Base-by-base conservation (phyloP, 805 yeast genomes). In the Candida sakaeoensis region DNA sequence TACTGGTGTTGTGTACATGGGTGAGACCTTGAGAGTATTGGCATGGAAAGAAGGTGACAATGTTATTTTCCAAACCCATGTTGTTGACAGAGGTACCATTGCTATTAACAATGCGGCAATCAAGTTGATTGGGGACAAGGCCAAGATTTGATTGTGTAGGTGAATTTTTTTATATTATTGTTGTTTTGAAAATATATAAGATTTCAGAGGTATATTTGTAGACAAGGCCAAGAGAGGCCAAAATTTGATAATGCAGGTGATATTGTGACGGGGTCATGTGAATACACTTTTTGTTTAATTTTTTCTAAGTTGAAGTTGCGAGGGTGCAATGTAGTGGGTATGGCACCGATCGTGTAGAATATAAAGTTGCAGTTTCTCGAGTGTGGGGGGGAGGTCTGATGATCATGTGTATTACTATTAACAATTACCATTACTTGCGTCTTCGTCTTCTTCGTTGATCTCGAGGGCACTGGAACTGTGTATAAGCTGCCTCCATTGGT, bases 1-100 rank as follows among this genome's bases (percentile, higher is more conserved):
- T 63, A 77, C 95, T 15, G 89, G 89, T 54, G 82, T 85, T 52
- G 97, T 91, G 17, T 90, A 78, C 77, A 97, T 97, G 7, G 99
- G 98, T 49, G 97, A 91, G 64, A 81, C 85, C 12, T 72, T 91
- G 60, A 75, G 74, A 51, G 79, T 91, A 21, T 66, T 66, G 39
- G 95, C 95, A 22, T 91, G 99, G 99, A 85, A 81, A 61, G 73
- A 77, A 39, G 83, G 84, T 41, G 81, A 77, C 47, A 57, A 70
- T 36, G 82, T 88, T 37, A 69, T 78, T 43, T 91, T 90, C 80
- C 95, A 85, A 64, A 79, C 95, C 8, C 77, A 79, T 58, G 86
- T 82, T 42, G 79, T 83, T 44, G 95, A 85, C 54, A 81, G 96
- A 61, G 74, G 78, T 52, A 72, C 79, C 30, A 72, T 79, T 51